Evolutionary conservation across 1,284 basidiomycete species (phyloP).

Genomic region (Meira miltonrushii): DNA sequence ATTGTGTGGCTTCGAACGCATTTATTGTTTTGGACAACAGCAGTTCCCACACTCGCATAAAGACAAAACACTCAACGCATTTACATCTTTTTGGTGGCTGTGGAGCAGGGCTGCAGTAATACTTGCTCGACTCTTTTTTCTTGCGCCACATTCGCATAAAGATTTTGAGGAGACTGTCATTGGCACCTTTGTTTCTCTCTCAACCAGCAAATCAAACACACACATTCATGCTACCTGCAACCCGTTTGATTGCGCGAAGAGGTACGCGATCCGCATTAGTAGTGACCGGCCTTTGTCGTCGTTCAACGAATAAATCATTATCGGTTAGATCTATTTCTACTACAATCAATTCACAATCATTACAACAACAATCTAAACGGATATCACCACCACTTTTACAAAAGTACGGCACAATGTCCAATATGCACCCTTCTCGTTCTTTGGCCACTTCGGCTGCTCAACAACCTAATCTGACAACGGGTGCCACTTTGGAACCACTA

Average conservation of each 20-base stretch:
- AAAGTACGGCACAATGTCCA: neutral
- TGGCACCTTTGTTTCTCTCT: too few relatives aligned
- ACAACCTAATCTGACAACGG: neutral
- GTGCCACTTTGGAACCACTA: neutral
- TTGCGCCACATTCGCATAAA: too few relatives aligned
- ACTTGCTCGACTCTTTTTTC: too few relatives aligned
- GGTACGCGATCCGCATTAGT: neutral
- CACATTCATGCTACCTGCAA: neutral
- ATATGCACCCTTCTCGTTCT: slow-evolving; percentile 1
- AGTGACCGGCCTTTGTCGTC: neutral
- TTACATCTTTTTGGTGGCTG: too few relatives aligned
- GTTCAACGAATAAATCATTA: neutral
- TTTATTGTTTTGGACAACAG: too few relatives aligned
- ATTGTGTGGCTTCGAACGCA: too few relatives aligned
- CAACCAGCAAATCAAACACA: too few relatives aligned
- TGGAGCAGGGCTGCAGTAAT: too few relatives aligned
- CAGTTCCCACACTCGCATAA: too few relatives aligned
- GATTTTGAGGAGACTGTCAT: too few relatives aligned
- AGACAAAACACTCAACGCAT: too few relatives aligned
- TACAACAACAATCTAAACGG: neutral
- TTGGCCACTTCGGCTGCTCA: slow-evolving; percentile 5
- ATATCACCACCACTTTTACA: neutral
- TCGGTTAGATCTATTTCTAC: neutral
- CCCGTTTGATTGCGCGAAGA: neutral
- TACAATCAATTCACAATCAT: neutral